phyloP scores from a whole-genome alignment of 495 filamentous ascomycete genomes.

The Aspergillus sparsus region DNA sequence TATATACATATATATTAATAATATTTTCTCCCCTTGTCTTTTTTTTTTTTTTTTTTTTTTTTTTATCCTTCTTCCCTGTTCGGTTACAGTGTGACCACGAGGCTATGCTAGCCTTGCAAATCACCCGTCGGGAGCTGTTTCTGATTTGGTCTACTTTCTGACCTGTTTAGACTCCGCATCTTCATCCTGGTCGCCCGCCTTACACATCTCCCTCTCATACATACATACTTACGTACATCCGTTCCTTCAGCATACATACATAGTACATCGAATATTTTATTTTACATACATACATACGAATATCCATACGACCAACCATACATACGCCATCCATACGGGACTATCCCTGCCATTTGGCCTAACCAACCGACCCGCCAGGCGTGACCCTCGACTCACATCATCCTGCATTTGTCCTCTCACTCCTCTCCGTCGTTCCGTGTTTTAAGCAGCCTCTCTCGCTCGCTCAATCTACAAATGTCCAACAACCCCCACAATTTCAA shows the following conservation, averaged over 20 bases:
- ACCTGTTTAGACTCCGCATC: slow-evolving; percentile 27
- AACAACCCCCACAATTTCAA: slow-evolving; percentile 43
- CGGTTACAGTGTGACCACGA: slow-evolving; percentile 30
- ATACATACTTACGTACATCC: slow-evolving; percentile 23
- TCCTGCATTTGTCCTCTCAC: slow-evolving; percentile 28
- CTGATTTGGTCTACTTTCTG: slow-evolving; percentile 32
- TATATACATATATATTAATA: too few species aligned
- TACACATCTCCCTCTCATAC: slow-evolving; percentile 18
- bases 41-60: slow-evolving; percentile 4
- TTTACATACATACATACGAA: slow-evolving; percentile 7
- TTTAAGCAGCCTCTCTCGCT: slow-evolving; percentile 25
- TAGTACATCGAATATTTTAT: slow-evolving; percentile 14
- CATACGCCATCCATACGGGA: slow-evolving; percentile 14
- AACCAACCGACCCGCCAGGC: slow-evolving; percentile 23
- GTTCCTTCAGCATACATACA: slow-evolving; percentile 18
- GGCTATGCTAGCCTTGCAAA: slow-evolving; percentile 37
- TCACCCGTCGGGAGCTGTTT: slow-evolving; percentile 35
- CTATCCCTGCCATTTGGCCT: slow-evolving; percentile 19
- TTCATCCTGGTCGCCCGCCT: slow-evolving; percentile 27
- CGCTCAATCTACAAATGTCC: slow-evolving; percentile 47
- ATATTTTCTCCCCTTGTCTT: slow-evolving; percentile 6
- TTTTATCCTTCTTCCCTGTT: slow-evolving; percentile 9
- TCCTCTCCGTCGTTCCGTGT: slow-evolving; percentile 18
- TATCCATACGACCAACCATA: slow-evolving; percentile 19
- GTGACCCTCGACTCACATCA: slow-evolving; percentile 33